Conservation (phyloP, 2,329 filamentous ascomycete species). For the Colletotrichum acutatum region DNA sequence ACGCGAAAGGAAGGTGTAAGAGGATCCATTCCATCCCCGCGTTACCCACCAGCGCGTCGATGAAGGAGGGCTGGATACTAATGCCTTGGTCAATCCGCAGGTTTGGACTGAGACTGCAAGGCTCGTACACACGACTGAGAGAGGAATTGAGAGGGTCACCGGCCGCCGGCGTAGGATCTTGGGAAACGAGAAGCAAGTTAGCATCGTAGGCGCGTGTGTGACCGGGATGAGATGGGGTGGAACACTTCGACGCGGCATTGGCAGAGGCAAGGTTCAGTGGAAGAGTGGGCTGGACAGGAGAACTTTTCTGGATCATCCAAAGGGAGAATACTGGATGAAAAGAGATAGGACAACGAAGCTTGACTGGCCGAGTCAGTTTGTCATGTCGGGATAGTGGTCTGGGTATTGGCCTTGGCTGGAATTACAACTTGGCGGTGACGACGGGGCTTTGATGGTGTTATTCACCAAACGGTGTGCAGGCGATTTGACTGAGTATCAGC, state of each 20-base stretch:
- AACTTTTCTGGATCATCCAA: not conserved
- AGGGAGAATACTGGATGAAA: not conserved
- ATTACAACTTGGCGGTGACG: conserved; percentile 27
- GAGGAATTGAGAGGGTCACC: not conserved
- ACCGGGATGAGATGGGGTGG: not conserved
- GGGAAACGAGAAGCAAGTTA: not conserved
- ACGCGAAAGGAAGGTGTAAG: conserved; percentile 36
- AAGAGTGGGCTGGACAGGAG: not conserved
- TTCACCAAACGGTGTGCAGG: not conserved
- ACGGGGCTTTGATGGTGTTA: not conserved
- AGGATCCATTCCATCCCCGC: conserved; percentile 32
- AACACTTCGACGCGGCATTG: not conserved
- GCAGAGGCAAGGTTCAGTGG: not conserved
- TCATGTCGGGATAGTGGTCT: conserved; percentile 11
- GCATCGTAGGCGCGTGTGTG: not conserved
- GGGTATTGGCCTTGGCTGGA: conserved; percentile 33
- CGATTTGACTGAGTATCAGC: not conserved
- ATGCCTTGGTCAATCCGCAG: conserved; percentile 21
- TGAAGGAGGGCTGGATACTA: not conserved
- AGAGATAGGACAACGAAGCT: conserved; percentile 19
- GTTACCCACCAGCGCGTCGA: conserved; percentile 23
- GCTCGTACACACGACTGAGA: not conserved
- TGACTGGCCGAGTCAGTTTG: conserved; percentile 27
- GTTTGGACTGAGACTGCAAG: conserved; percentile 12
- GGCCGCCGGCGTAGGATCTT: not conserved